Conservation (phyloP, 805 yeast species). For the Crinitomyces ghanaensis region DNA sequence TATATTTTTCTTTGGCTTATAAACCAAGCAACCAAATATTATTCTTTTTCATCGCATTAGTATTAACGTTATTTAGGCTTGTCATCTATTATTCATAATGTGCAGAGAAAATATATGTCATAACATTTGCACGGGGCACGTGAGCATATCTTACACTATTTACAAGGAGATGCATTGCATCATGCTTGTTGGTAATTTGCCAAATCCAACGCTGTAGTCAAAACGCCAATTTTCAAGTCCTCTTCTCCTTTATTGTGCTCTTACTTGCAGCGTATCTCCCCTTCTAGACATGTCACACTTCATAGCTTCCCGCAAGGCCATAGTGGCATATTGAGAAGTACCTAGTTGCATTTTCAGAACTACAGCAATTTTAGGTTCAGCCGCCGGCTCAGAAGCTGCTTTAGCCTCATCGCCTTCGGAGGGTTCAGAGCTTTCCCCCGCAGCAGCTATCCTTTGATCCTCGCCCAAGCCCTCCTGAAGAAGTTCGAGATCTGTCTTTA, state of each 20-base stretch:
- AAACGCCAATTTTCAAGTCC: not conserved
- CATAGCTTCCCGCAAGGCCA: conserved; percentile 91
- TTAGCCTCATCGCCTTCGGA: conserved; percentile 8
- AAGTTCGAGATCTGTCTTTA: conserved; percentile 66
- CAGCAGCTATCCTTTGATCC: too few relatives aligned
- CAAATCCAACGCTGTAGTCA: too few relatives aligned
- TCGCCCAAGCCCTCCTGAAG: conserved; percentile 23
- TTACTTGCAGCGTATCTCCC: conserved; percentile 17
- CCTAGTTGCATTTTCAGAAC: conserved; percentile 68
- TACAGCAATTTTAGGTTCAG: conserved; percentile 51
- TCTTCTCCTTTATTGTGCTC: not conserved
- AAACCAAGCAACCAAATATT: too few relatives aligned
- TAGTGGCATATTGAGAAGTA: conserved; percentile 88
- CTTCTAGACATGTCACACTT: conserved; percentile 29
- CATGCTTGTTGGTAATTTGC: not conserved
- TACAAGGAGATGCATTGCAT: not conserved
- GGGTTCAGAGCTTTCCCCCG: too few relatives aligned
- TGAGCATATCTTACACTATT: not conserved
- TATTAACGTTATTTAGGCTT: not conserved
- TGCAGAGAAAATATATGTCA: not conserved
- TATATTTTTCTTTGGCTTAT: too few relatives aligned
- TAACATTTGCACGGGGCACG: not conserved
- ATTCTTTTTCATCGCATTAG: too few relatives aligned
- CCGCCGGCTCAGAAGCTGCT: conserved; percentile 20
- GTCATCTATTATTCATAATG: not conserved